Percentiles rank a stretch among this genome's conserved stretches.
These are phyloP conservation scores for Aspergillus sclerotiicarbonarius DNA, from an alignment of 495 filamentous ascomycete species.

Conservation along the genomic window DNA sequence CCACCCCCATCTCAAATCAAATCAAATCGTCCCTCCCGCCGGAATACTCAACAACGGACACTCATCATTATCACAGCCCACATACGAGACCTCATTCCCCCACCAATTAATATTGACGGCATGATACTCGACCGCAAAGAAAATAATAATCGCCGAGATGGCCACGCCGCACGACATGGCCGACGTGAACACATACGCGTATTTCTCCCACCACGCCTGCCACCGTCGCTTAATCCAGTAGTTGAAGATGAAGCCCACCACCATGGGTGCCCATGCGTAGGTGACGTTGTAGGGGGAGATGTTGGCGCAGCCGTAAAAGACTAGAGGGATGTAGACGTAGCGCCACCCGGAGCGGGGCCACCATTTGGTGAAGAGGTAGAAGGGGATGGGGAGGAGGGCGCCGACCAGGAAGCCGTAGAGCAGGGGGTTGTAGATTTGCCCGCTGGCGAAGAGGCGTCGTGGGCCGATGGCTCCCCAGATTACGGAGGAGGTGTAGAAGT, in stretches of 20 bases:
- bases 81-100: background rate
- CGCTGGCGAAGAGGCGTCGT: constrained; percentile 20
- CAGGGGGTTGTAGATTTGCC: constrained; percentile 26
- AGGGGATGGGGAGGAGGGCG: constrained; percentile 30
- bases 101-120: background rate
- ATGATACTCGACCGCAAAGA: background rate
- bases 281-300: background rate
- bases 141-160: background rate
- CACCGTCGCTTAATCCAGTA: background rate
- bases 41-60: background rate
- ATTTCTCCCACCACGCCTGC: background rate
- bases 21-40: background rate
- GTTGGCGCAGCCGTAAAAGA: background rate
- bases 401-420: constrained; percentile 36
- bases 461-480: constrained; percentile 43
- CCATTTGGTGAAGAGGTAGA: constrained; percentile 49
- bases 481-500: constrained; percentile 38
- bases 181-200: background rate
- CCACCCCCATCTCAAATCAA: no score
- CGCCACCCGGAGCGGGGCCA: background rate
- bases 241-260: background rate
- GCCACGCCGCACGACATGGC: background rate
- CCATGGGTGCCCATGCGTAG: background rate
- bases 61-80: background rate
- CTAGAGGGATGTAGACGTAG: background rate